These are phyloP conservation scores for Russula emetica DNA, from an alignment of 768 basidiomycete species.

Conservation along the genomic window DNA sequence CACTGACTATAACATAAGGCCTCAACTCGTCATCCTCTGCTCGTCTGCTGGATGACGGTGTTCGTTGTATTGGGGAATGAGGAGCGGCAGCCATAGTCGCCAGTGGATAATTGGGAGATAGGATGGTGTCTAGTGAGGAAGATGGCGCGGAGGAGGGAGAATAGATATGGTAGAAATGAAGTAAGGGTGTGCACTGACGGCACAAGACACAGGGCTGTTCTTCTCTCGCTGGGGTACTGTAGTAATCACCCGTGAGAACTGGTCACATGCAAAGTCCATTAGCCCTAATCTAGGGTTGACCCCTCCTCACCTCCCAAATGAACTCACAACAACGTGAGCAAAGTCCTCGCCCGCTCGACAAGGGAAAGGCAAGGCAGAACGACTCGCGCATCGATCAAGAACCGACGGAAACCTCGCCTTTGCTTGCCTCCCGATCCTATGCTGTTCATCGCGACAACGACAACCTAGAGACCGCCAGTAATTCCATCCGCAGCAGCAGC, in stretches of 20 bases:
- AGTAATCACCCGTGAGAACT: background rate
- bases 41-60: conserved; percentile 22
- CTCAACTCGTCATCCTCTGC: conserved; percentile 64
- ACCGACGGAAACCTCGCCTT: conserved; percentile 51
- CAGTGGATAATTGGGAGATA: background rate
- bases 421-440: conserved; percentile 44
- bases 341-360: conserved; percentile 33
- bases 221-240: background rate
- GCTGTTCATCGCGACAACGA: conserved; percentile 30
- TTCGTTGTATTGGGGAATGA: conserved; percentile 10
- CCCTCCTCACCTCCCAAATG: background rate
- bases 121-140: background rate
- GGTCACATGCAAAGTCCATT: background rate
- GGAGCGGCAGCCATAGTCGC: conserved; percentile 7
- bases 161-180: background rate
- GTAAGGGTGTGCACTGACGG: background rate
- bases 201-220: background rate
- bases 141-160: background rate
- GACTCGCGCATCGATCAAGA: conserved; percentile 27
- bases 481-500: conserved; percentile 30
- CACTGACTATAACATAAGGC: conserved; percentile 71
- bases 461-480: conserved; percentile 27
- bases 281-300: background rate
- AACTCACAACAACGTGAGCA: background rate
- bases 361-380: conserved; percentile 53